Evolutionary conservation across 1,284 basidiomycete species (phyloP), one percentile per base, ranked within the genome.

Genomic region (Phenoliferia sp.): DNA sequence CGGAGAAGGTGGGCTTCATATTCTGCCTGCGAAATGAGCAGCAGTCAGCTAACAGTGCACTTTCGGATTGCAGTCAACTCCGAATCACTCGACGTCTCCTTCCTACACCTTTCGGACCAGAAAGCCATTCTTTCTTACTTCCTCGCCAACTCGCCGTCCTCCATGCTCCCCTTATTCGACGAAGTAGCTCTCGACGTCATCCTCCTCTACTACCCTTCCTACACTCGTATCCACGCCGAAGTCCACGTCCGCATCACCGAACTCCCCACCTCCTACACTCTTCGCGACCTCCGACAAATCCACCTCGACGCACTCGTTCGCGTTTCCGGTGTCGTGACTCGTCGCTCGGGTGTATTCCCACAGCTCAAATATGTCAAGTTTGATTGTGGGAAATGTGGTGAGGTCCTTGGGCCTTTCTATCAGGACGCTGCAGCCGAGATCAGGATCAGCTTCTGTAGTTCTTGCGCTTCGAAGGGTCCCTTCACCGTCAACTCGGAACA

Each of bases 291-390:
- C 28, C 90, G 96, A 48, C 90, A 96, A 65, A 85, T 85, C 59
- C 89, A 99, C 77, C 84, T 99, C 63, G 98, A 99, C 83, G 92
- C 90, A 72, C 89, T 99, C 50, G 94, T 99, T 39, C 90, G 95
- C 57, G 90, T 99, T 16, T 87, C 88, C 5, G 96, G 96, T 36
- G 96, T 99, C n/a, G 95, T 99, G 58, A 99, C 96, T 0, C 85
- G 96, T 64, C 86, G 96, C 59, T 93, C 88, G 15, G 95, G 96
- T 29, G 94, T 99, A 15, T 98, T 99, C 81, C 96, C 96, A 17
- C 96, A 99, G 80, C 83, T 99, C 72, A 99, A 99, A 82, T 97
- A 98, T 78, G 94, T 99, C 81, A 98, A 98, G 79, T 99, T 99
- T 76, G 93, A 99, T 80, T 99, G 96, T 80, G 84, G 84, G 63